These are phyloP conservation scores for Erigeron canadensis DNA, from an alignment of 129 eudicot genomes.

Conservation along the genomic window DNA sequence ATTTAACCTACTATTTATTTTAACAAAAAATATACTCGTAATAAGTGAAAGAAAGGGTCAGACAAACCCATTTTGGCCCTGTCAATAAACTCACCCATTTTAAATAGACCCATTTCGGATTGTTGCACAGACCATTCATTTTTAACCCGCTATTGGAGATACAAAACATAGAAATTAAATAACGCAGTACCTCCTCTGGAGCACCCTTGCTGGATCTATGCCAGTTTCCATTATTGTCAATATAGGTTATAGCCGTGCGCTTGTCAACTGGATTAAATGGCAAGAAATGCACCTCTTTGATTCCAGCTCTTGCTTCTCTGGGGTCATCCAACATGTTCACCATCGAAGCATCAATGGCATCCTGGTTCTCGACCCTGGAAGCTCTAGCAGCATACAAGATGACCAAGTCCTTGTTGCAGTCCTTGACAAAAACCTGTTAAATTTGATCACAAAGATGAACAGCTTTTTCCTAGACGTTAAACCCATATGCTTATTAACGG, in stretches of 20 bases:
- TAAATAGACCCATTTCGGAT: background rate
- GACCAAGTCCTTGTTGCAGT: conserved; percentile 46
- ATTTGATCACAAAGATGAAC: background rate
- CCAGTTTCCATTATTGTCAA: conserved; percentile 60
- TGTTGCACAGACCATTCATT: background rate
- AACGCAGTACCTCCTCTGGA: conserved; percentile 66
- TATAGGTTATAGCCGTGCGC: conserved; percentile 76
- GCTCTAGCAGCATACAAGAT: conserved; percentile 66
- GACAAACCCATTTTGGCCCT: background rate
- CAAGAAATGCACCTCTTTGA: conserved; percentile 76
- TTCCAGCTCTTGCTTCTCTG: conserved; percentile 68
- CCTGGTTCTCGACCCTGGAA: conserved; percentile 79
- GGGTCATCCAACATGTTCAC: conserved; percentile 72
- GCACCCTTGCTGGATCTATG: conserved; percentile 89
- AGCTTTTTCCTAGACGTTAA: background rate
- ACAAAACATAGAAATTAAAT: background rate
- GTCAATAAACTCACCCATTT: background rate
- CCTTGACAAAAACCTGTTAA: conserved; percentile 40
- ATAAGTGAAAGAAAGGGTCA: background rate
- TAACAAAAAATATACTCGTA: background rate
- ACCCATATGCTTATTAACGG: background rate
- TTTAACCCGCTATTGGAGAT: background rate
- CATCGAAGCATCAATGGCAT: conserved; percentile 81
- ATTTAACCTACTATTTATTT: background rate
- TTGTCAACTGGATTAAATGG: conserved; percentile 89